Evolutionary conservation across 2,329 filamentous ascomycete species (phyloP).

Genomic region (Aureobasidium namibiae): DNA sequence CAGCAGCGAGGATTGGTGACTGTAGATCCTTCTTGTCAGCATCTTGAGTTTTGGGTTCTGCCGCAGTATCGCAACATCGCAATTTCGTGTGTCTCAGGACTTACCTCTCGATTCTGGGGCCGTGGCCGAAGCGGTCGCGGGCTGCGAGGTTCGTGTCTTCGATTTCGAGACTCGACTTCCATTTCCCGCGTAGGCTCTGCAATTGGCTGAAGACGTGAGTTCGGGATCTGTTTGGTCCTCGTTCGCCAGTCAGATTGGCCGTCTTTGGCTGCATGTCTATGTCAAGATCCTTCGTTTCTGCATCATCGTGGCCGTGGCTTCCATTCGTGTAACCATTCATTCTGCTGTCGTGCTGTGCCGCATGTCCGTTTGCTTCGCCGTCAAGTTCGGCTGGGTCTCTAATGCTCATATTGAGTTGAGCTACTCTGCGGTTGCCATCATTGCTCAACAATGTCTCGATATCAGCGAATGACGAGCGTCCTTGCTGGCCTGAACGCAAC

Average conservation of each 20-base stretch:
- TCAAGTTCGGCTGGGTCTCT: constrained; percentile 29
- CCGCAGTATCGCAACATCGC: not conserved
- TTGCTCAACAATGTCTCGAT: constrained; percentile 61
- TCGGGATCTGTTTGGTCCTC: not conserved
- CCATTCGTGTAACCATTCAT: constrained; percentile 25
- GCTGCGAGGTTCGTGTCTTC: constrained; percentile 24
- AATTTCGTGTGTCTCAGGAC: constrained; percentile 15
- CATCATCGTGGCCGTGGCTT: constrained; percentile 4
- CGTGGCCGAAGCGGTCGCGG: constrained; percentile 24
- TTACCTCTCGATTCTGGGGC: constrained; percentile 10
- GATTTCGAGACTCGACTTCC: constrained; percentile 26
- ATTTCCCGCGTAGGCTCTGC: constrained; percentile 32
- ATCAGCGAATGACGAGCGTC: constrained; percentile 49
- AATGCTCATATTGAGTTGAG: constrained; percentile 62
- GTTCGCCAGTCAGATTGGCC: constrained; percentile 14
- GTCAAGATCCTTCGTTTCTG: constrained; percentile 16
- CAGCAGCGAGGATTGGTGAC: constrained; percentile 43
- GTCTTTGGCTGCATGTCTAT: constrained; percentile 18
- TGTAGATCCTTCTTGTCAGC: constrained; percentile 1
- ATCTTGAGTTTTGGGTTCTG: not conserved
- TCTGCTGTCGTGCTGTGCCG: constrained; percentile 20
- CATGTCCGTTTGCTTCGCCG: constrained; percentile 22
- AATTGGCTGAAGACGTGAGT: constrained; percentile 34
- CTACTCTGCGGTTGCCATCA: constrained; percentile 72
- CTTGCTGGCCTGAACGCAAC: constrained; percentile 41